A percentile compares a stretch with the other conserved stretches of the same genome.
These are phyloP conservation scores for Teratosphaeria nubilosa DNA, from an alignment of 2,329 filamentous ascomycete species.

Conservation along the genomic window DNA sequence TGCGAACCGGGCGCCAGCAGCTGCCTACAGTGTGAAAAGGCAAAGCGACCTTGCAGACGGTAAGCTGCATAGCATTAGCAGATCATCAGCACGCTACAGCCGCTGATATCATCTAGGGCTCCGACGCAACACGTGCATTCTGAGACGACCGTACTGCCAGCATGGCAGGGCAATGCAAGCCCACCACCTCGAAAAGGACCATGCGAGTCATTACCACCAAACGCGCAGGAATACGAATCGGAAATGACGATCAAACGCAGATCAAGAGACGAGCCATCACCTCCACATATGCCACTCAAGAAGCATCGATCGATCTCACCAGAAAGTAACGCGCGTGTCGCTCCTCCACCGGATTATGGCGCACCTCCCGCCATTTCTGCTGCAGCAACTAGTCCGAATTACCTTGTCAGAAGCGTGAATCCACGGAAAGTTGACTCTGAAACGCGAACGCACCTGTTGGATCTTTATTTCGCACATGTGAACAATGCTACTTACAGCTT, in stretches of 20 bases:
- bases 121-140: conserved; percentile 16
- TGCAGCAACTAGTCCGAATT: background rate
- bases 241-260: conserved; percentile 20
- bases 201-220: conserved; percentile 8
- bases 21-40: conserved; percentile 87
- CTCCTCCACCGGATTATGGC: background rate
- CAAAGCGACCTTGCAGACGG: conserved; percentile 75
- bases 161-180: conserved; percentile 14
- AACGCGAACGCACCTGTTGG: conserved; percentile 41
- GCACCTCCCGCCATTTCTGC: background rate
- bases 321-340: background rate
- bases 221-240: conserved; percentile 8
- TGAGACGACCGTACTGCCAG: conserved; percentile 8
- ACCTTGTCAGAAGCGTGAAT: conserved; percentile 31
- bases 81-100: conserved; percentile 10
- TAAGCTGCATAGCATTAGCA: conserved; percentile 28
- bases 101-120: conserved; percentile 10
- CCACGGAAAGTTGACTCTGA: conserved; percentile 43
- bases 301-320: conserved; percentile 24
- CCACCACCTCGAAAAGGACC: conserved; percentile 15
- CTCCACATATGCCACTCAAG: conserved; percentile 12
- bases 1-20: conserved; percentile 82
- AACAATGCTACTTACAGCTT: conserved; percentile 47
- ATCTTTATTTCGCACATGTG: conserved; percentile 48
- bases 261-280: conserved; percentile 15